Evolutionary conservation across 2,329 filamentous ascomycete species (phyloP), one percentile per base, ranked within the genome.

Genomic region (Cytospora mali): DNA sequence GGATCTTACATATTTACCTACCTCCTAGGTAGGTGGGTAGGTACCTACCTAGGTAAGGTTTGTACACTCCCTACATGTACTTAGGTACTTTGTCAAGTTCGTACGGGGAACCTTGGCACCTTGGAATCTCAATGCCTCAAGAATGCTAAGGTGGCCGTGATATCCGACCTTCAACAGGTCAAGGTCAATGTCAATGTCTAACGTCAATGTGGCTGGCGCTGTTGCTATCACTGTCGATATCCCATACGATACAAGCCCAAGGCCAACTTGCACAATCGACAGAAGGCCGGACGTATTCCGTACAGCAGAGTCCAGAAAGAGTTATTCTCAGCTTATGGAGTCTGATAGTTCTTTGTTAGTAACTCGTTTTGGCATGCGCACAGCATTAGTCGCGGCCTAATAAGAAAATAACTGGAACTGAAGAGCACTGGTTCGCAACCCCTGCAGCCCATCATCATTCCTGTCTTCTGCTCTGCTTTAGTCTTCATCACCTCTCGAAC

Each of bases 331-430:
- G 49, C 25, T 51, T 18, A 18, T 14, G 14, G 29, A 25, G 29
- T 9, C 25, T 29, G 13, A 51, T 51, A 51, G 21, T 27, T 50
- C 25, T 23, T 48, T 29, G n/a, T 23, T 6, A 35, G 28, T 35
- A 35, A 11, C 31, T 46, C n/a, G 1, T 46, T 46, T 23, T 46
- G 42, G 52, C 52, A 54, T 27, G 31, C 31, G 21, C 52, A 39
- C 31, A 55, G 18, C 31, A 55, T 55, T 35, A 55, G 52, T 55
- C 29, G 52, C 31, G 35, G 28, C 21, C 31, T 35, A 39, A 9
- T 14, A 14, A 35, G 28, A 27, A 9, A 35, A 27, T 25, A 35
- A 31, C 18, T 55, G 31, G n/a, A 39, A 31, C 2, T 21, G 18
- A 28, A n/a, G 13, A 35, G 18, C 39, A 42, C 39, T 6, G 18